Conservation (phyloP, 2,329 filamentous ascomycete species). For the Trichoderma oligosporum region DNA sequence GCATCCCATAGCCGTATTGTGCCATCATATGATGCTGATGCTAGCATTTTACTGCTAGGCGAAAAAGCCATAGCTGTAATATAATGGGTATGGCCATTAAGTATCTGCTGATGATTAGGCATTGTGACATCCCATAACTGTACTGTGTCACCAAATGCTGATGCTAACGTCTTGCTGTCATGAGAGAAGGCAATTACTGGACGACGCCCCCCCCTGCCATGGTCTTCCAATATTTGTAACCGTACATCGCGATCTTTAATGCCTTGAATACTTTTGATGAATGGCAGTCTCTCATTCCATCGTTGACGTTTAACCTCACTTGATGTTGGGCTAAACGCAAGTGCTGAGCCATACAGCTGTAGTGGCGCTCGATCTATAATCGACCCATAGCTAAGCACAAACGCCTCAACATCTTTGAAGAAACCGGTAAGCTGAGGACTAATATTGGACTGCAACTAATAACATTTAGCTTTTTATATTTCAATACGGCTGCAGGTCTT, state of each 20-base stretch:
- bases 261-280: conserved; percentile 18
- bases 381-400: conserved; percentile 26
- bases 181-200: conserved; percentile 22
- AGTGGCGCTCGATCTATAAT: conserved; percentile 29
- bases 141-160: conserved; percentile 21
- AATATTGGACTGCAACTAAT: background rate
- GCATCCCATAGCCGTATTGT: conserved; percentile 24
- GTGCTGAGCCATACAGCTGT: conserved; percentile 35
- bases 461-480: background rate
- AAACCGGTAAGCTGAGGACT: conserved; percentile 27
- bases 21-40: conserved; percentile 20
- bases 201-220: conserved; percentile 13
- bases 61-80: conserved; percentile 24
- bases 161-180: conserved; percentile 23
- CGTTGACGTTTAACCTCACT: conserved; percentile 24
- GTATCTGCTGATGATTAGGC: conserved; percentile 19
- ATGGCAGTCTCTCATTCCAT: conserved; percentile 21
- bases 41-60: conserved; percentile 21
- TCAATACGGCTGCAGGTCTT: too few relatives aligned
- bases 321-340: conserved; percentile 30
- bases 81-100: conserved; percentile 21
- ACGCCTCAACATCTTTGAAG: conserved; percentile 26
- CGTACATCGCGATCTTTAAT: conserved; percentile 1
- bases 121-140: conserved; percentile 22
- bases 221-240: conserved; percentile 24